These are phyloP conservation scores for Penicillium ucsense DNA, from an alignment of 495 filamentous ascomycete species.

Conservation along the genomic window DNA sequence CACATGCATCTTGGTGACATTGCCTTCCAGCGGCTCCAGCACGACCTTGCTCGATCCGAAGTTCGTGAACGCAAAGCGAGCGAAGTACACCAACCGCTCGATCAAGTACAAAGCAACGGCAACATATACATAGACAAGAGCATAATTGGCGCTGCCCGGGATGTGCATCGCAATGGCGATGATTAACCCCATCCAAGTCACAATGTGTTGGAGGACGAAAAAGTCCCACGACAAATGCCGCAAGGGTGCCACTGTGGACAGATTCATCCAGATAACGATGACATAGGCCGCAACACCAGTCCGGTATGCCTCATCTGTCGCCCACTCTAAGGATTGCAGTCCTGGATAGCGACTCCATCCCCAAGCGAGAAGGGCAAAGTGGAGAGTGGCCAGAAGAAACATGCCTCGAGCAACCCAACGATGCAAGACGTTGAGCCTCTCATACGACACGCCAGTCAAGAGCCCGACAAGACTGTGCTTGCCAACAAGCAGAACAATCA, in stretches of 20 bases:
- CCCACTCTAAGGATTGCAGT: conserved; percentile 2
- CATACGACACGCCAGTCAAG: conserved; percentile 1
- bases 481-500: conserved; percentile 5
- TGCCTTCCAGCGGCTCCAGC: background rate
- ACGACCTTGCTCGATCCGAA: background rate
- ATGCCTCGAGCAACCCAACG: conserved; percentile 7
- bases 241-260: background rate
- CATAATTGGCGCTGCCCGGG: background rate
- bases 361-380: conserved; percentile 1
- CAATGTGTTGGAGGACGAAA: background rate
- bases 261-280: conserved; percentile 1
- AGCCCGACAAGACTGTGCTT: conserved; percentile 5
- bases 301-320: conserved; percentile 3
- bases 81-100: conserved; percentile 1
- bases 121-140: background rate
- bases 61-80: conserved; percentile 2
- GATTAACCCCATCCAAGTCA: background rate
- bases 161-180: background rate
- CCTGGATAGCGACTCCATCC: conserved; percentile 4
- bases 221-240: background rate
- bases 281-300: conserved; percentile 4
- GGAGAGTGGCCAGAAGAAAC: conserved; percentile 4
- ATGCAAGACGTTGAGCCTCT: conserved; percentile 4
- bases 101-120: background rate
- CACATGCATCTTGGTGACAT: conserved; percentile 5